Base-by-base conservation (phyloP, 495 filamentous ascomycete genomes). In the Letharia lupina region DNA sequence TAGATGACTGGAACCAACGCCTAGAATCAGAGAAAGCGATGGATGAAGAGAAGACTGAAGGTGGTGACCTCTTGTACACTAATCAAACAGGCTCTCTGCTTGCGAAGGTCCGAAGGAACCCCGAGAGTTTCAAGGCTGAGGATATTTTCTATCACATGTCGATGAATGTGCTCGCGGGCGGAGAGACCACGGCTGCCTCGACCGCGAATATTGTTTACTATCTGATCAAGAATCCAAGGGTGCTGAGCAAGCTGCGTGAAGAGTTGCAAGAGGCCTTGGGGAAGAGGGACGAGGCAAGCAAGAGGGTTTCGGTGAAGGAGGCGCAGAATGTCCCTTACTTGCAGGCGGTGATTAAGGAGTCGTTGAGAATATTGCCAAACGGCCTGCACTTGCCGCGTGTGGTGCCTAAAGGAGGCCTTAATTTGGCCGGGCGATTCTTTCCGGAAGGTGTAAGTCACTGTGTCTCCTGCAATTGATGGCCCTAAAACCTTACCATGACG, bases 171-270 rank as follows among this genome's bases (percentile, higher is more conserved):
- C 69, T 75, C 7, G 84, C 84, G 1, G 84, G 84, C 0, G 80
- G 78, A 4, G 84, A 87, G 66, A 86, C 84, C 0, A 84, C 81
- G 0, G 80, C 80, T 4, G 82, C 83, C 65, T 78, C 75, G 31
- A 73, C 86, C 2, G 78, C 75, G 4, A 68, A 77, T 8, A 79
- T 83, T 7, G 74, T 86, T 59, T 84, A 85, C 71, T 67, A 80
- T 65, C 74, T 86, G 8, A 60, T 81, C 15, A 77, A 75, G 59
- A 69, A 78, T 52, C 78, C 79, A 0, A 47, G 62, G 1, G 72
- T 72, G 0, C 67, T 82, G 4, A 40, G 63, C 0, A 79, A 77
- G 33, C 71, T 87, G 3, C 76, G 76, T 11, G 42, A 70, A 0
- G 85, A 86, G 60, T 69, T 86, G 33, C 75, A 80, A 31, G 13